Evolutionary conservation across 768 basidiomycete genomes (phyloP).

Genomic region (Dentipellis fragilis): DNA sequence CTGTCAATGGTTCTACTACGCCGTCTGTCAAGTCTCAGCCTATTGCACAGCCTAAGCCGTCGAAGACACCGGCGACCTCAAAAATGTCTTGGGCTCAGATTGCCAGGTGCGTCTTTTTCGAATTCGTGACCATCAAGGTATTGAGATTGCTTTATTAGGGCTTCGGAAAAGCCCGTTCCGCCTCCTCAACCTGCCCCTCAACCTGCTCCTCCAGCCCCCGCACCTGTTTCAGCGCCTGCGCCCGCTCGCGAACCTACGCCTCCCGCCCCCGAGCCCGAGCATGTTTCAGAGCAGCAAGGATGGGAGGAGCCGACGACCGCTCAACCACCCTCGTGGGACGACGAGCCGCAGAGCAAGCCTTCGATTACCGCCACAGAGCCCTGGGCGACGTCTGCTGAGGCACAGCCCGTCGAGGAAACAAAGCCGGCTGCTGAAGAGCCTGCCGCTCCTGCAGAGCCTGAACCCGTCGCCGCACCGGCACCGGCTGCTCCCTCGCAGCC

Average conservation of each 20-base stretch:
- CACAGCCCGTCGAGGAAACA: constrained; percentile 8
- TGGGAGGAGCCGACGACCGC: constrained; percentile 72
- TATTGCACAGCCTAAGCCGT: constrained; percentile 14
- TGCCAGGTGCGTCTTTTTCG: constrained; percentile 43
- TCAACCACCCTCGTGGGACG: constrained; percentile 62
- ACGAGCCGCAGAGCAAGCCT: constrained; percentile 40
- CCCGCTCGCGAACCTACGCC: constrained; percentile 16
- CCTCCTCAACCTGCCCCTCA: constrained; percentile 24
- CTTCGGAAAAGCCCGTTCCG: constrained; percentile 54
- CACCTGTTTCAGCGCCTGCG: constrained; percentile 14
- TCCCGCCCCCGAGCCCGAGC: constrained; percentile 23
- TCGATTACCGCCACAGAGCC: constrained; percentile 24
- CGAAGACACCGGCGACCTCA: constrained; percentile 58
- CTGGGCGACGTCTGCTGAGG: constrained; percentile 17
- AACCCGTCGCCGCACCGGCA: constrained; percentile 24
- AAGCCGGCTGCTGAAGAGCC: constrained; percentile 1
- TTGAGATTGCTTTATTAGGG: constrained; percentile 26
- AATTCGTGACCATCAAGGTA: not conserved
- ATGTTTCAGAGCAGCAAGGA: constrained; percentile 23
- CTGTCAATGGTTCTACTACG: constrained; percentile 18
- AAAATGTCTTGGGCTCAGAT: constrained; percentile 84
- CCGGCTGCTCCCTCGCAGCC: constrained; percentile 15
- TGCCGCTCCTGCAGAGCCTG: constrained; percentile 4
- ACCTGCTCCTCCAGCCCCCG: constrained; percentile 15
- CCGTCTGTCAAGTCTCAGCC: constrained; percentile 21